Evolutionary conservation across 169 alveolate species (phyloP).

Genomic region (Babesia sp.): DNA sequence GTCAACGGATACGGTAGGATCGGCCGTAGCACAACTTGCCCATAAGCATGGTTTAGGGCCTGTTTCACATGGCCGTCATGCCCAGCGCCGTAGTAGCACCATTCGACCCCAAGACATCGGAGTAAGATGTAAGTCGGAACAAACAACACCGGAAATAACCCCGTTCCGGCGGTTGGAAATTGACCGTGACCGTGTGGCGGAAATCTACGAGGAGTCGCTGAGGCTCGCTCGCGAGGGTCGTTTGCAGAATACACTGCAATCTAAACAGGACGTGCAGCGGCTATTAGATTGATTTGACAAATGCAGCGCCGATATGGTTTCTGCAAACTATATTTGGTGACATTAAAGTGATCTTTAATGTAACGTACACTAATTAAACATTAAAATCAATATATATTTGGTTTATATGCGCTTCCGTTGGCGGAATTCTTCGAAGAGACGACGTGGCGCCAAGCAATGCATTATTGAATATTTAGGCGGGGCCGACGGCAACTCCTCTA

Average conservation of each 20-base stretch:
- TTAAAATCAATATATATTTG: background rate
- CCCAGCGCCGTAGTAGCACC: background rate
- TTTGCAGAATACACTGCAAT: background rate
- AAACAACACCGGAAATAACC: background rate
- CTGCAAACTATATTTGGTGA: too few species aligned
- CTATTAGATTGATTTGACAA: background rate
- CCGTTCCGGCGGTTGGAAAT: constrained; percentile 27
- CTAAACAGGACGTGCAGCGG: constrained; percentile 3
- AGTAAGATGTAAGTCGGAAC: background rate
- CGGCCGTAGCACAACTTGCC: background rate
- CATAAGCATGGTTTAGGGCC: background rate
- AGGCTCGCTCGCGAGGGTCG: constrained; percentile 33
- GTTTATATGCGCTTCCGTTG: background rate
- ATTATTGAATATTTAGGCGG: constrained; percentile 20
- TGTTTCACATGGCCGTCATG: background rate
- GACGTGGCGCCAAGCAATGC: constrained; percentile 17
- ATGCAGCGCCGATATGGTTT: too few species aligned
- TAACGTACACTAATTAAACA: background rate
- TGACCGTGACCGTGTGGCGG: constrained; percentile 2
- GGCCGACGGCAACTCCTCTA: constrained; percentile 30
- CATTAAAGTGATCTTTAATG: too few species aligned
- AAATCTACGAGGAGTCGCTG: constrained; percentile 27
- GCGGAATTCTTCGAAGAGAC: constrained; percentile 26
- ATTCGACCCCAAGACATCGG: background rate
- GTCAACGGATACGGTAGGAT: background rate